Evolutionary conservation across 129 eudicot species (phyloP).

Genomic region (Solidago caesia): DNA sequence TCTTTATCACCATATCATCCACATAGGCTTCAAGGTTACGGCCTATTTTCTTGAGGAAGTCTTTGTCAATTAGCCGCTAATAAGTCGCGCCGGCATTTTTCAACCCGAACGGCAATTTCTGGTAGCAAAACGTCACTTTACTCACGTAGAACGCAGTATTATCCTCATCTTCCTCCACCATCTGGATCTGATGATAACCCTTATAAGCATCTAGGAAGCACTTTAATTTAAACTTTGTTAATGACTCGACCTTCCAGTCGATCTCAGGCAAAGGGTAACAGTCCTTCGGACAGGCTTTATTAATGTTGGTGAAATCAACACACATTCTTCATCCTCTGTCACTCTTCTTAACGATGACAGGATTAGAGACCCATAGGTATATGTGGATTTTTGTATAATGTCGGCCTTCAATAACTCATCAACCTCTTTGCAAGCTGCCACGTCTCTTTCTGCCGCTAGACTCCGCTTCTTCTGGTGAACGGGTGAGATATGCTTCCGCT

Average conservation of each 20-base stretch:
- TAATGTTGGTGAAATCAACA: no score
- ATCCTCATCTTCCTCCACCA: neutral
- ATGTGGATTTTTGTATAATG: no score
- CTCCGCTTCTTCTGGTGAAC: neutral
- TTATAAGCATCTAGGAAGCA: neutral
- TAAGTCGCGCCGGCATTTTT: neutral
- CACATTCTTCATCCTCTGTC: no score
- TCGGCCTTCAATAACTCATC: no score
- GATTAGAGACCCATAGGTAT: no score
- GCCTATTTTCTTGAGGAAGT: neutral
- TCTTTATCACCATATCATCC: neutral
- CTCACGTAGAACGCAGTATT: neutral
- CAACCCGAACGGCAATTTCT: neutral
- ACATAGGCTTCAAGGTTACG: neutral
- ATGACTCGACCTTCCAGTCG: neutral
- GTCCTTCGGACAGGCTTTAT: neutral
- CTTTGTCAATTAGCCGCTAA: neutral
- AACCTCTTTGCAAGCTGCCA: no score
- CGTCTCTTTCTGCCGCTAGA: no score
- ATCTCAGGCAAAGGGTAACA: neutral
- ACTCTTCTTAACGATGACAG: no score
- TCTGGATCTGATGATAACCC: neutral
- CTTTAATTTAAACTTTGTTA: neutral
- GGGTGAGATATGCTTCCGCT: no score
- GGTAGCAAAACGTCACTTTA: no score